These are phyloP conservation scores for Cyclotella choctawhatcheeana DNA, from an alignment of 108 stramenopile genomes.

Conservation along the genomic window DNA sequence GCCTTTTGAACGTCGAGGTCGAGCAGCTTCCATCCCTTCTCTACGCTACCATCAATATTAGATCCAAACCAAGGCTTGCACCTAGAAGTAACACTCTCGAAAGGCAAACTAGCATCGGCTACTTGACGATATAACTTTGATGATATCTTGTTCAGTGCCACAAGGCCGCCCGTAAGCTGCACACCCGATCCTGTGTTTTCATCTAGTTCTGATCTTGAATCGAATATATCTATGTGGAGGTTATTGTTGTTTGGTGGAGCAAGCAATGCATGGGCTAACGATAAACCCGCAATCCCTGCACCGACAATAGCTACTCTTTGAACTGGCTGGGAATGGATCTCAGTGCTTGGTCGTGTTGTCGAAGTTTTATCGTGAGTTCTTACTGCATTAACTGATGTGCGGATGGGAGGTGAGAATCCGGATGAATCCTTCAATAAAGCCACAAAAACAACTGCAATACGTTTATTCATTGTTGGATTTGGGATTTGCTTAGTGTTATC, in stretches of 20 bases:
- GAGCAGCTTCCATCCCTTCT: constrained; percentile 51
- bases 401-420: background rate
- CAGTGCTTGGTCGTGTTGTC: too few species aligned
- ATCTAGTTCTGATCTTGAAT: constrained; percentile 56
- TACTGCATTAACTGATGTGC: background rate
- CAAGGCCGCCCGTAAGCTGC: constrained; percentile 75
- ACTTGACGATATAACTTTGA: constrained; percentile 55
- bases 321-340: too few species aligned
- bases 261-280: constrained; percentile 72
- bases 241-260: constrained; percentile 9
- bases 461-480: too few species aligned
- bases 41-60: constrained; percentile 21
- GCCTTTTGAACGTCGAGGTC: constrained; percentile 57
- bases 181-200: constrained; percentile 60
- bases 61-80: constrained; percentile 62
- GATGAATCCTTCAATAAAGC: background rate
- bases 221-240: constrained; percentile 65
- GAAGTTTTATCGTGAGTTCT: background rate
- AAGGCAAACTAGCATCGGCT: constrained; percentile 60
- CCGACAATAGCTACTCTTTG: constrained; percentile 51
- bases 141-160: constrained; percentile 65
- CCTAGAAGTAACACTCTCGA: constrained; percentile 51
- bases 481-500: too few species aligned
- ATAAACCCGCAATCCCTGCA: constrained; percentile 71
- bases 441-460: background rate